Evolutionary conservation across 306 rosid genomes (phyloP), one percentile per base, ranked within the genome.

Genomic region (Astragalus membranaceus): DNA sequence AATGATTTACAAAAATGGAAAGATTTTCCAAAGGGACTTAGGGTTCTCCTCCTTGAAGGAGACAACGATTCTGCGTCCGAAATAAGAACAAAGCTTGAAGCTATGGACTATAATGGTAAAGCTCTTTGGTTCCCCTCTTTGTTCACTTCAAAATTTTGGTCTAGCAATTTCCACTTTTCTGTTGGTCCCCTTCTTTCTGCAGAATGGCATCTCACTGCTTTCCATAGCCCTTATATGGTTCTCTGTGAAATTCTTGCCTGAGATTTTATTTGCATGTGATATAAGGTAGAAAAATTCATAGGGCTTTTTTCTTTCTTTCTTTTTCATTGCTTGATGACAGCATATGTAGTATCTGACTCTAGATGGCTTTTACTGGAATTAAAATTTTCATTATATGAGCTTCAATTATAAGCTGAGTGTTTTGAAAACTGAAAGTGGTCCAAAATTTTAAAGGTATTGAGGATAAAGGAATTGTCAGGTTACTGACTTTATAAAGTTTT

Each of bases 21-120:
- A 62, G 97, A 95, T 81, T 95, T 95, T 65, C 99, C 99, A 1
- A 91, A 91, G 75, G 97, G 96, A 17, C 99, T 95, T 61, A 79
- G 88, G 78, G 95, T 95, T 78, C 97, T 95, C 75, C 88, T 95
- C 66, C 91, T 95, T 75, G 92, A 89, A 71, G 84, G 86, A 78
- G 95, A 95, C 77, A 61, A 17, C 73, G 67, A 9, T 86, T 89
- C 96, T 69, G 90, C 96, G 48, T 68, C 92, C 2, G 91, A 87
- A 78, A 83, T 91, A 79, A 86, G 76, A 78, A 41, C 88, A 44
- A 85, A 86, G 78, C 99, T 95, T 11, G 91, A 91, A 74, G 88
- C 87, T 52, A 89, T 95, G 96, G 91, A 95, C 80, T 95, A 91
- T 75, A 48, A 76, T 77, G 99, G 99, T 95, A 65, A 67, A 80